Evolutionary conservation across 2,329 filamentous ascomycete genomes (phyloP).

Genomic region (Alternaria burnsii): DNA sequence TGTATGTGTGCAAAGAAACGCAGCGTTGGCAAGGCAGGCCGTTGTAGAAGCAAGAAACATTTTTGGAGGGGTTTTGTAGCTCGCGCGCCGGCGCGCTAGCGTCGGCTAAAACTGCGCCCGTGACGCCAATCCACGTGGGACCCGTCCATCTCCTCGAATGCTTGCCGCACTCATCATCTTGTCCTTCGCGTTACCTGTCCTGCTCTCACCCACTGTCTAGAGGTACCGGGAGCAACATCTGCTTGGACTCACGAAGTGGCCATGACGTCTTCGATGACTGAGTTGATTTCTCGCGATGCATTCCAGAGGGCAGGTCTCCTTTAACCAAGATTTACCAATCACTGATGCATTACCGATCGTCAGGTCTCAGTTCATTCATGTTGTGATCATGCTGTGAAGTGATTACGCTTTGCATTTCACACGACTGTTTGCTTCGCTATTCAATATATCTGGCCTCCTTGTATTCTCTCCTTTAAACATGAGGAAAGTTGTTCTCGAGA

Average conservation of each 20-base stretch:
- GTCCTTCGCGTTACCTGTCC: background rate
- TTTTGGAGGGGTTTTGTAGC: constrained; percentile 49
- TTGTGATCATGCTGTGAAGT: background rate
- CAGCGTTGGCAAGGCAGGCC: constrained; percentile 89
- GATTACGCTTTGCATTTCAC: background rate
- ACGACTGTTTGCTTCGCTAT: background rate
- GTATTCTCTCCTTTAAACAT: background rate
- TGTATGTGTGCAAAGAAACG: constrained; percentile 94
- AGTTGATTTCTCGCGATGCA: background rate
- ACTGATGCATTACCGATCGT: background rate
- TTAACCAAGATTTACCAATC: background rate
- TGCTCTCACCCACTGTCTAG: background rate
- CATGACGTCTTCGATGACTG: background rate
- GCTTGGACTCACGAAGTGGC: background rate
- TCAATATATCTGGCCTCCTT: background rate
- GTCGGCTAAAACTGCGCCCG: constrained; percentile 19
- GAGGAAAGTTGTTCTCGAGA: too few species aligned
- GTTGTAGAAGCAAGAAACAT: constrained; percentile 63
- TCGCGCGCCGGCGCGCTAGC: constrained; percentile 31
- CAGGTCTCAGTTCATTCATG: background rate
- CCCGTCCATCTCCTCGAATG: background rate
- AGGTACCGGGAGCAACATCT: background rate
- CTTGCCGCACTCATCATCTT: background rate
- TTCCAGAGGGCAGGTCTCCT: background rate
- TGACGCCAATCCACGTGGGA: constrained; percentile 9